Evolutionary conservation across 73 alveolate species (phyloP).

Genomic region (Tetrahymena malaccensis): DNA sequence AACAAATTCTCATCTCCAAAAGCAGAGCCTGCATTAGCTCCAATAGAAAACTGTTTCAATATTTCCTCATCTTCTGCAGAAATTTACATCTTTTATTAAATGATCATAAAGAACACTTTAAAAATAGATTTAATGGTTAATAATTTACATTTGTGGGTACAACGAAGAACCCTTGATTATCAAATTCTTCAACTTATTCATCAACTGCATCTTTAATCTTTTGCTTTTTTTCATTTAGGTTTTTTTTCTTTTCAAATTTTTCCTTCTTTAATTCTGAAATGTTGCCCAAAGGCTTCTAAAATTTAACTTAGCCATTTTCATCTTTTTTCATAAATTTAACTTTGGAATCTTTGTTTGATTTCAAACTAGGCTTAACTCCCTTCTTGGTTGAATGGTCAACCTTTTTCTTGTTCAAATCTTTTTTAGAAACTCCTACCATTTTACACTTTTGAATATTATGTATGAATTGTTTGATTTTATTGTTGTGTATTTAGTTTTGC

Average conservation of each 20-base stretch:
- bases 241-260: background rate
- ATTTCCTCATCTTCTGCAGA: slow-evolving; percentile 42
- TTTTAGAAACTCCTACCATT: background rate
- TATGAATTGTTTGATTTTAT: background rate
- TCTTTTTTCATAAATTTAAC: background rate
- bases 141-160: background rate
- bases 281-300: background rate
- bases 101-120: background rate
- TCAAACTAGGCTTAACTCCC: background rate
- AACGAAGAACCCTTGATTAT: background rate
- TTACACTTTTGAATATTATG: background rate
- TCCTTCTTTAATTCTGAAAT: background rate
- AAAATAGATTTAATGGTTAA: background rate
- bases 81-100: background rate
- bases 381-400: background rate
- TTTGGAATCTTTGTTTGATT: background rate
- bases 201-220: background rate
- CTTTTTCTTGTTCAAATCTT: background rate
- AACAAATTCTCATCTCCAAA: background rate
- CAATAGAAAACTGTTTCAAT: background rate
- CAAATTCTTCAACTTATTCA: background rate
- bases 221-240: background rate
- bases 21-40: background rate
- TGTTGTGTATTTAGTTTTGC: background rate
- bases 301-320: background rate